A percentile compares a stretch with the other conserved stretches of the same genome.
These are phyloP conservation scores for Barbarea vulgaris DNA, from an alignment of 345 rosid species.

Conservation along the genomic window DNA sequence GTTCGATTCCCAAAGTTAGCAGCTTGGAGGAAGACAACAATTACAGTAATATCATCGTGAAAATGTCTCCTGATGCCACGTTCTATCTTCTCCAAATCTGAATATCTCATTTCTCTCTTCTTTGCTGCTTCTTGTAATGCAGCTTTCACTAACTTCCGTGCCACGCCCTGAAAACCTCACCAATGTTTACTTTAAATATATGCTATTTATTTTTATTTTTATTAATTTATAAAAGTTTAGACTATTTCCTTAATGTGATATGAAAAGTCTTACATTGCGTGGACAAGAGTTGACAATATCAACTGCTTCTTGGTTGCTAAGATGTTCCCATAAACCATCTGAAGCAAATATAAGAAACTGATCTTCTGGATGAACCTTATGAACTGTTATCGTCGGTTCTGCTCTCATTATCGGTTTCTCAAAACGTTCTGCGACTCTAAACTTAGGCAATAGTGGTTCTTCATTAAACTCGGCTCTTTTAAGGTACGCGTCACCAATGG, in stretches of 20 bases:
- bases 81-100: slow-evolving; percentile 92
- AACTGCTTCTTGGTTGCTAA: slow-evolving; percentile 91
- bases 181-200: too few relatives aligned
- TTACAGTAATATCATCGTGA: slow-evolving; percentile 90
- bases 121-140: slow-evolving; percentile 89
- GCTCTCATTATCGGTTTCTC: slow-evolving; percentile 82
- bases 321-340: slow-evolving; percentile 98
- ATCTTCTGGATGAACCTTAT: slow-evolving; percentile 72
- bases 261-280: slow-evolving; percentile 62
- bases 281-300: slow-evolving; percentile 79
- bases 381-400: slow-evolving; percentile 79
- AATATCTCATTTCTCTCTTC: slow-evolving; percentile 94
- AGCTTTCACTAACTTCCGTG: slow-evolving; percentile 71
- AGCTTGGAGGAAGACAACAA: slow-evolving; percentile 81
- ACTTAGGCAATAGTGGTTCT: slow-evolving; percentile 81
- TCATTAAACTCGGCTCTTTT: slow-evolving; percentile 85
- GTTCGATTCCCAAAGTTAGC: slow-evolving; percentile 36
- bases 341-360: slow-evolving; percentile 96
- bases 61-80: slow-evolving; percentile 96
- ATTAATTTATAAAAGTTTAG: neutral
- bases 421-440: slow-evolving; percentile 74
- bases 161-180: slow-evolving; percentile 9
- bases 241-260: neutral
- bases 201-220: too few relatives aligned
- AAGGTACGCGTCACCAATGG: slow-evolving; percentile 95